Evolutionary conservation across 148 eudicot species (phyloP).

Genomic region (Hydrangea macrophylla): DNA sequence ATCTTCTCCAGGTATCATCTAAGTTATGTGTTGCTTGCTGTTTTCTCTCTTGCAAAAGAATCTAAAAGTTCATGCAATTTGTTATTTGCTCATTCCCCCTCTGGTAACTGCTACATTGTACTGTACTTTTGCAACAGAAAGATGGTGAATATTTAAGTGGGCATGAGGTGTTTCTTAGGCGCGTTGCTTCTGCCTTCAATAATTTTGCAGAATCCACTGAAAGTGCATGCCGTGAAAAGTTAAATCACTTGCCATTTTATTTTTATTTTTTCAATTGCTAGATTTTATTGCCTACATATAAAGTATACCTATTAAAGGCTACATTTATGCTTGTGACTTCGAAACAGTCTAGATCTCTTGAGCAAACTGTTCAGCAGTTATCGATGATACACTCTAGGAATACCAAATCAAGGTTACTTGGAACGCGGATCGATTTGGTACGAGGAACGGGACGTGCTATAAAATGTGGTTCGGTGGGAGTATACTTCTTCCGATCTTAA

Average conservation of each 20-base stretch:
- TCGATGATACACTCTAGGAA: too few relatives aligned
- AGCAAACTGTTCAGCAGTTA: too few relatives aligned
- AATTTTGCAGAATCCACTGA: conserved; percentile 93
- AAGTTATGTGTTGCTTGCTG: conserved; percentile 1
- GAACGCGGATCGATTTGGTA: too few relatives aligned
- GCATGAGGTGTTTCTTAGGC: conserved; percentile 74
- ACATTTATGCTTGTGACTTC: too few relatives aligned
- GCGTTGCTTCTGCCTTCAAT: conserved; percentile 82
- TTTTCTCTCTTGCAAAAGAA: neutral
- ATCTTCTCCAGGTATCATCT: conserved; percentile 75
- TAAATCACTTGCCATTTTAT: conserved; percentile 16
- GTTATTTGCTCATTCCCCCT: neutral
- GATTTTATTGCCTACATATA: neutral
- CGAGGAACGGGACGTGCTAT: too few relatives aligned
- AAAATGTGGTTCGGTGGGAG: too few relatives aligned
- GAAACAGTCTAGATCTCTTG: too few relatives aligned
- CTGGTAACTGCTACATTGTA: neutral
- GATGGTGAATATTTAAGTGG: conserved; percentile 88
- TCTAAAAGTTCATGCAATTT: neutral
- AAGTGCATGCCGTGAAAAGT: conserved; percentile 83
- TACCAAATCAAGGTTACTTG: too few relatives aligned
- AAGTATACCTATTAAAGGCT: too few relatives aligned
- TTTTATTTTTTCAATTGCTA: neutral
- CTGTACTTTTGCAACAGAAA: conserved; percentile 49
- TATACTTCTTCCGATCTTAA: too few relatives aligned